Evolutionary conservation across 1,284 basidiomycete species (phyloP), one percentile per base, ranked within the genome.

Genomic region (Cutaneotrichosporon daszewskae): DNA sequence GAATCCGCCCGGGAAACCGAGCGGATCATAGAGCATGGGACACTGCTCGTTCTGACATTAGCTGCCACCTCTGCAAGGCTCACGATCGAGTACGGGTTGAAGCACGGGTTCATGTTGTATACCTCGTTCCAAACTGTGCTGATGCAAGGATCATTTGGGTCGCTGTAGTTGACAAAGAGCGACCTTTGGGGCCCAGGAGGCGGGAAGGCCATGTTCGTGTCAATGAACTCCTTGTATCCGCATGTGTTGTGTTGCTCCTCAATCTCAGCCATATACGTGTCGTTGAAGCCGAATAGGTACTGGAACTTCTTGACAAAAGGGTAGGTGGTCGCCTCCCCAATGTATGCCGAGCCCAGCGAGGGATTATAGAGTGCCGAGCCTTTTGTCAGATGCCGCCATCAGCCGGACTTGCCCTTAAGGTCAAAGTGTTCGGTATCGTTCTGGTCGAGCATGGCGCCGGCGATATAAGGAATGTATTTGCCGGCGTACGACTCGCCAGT

Each of bases 61-160:
- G n/a, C n/a, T n/a, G n/a, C n/a, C n/a, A n/a, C n/a, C n/a, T n/a
- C n/a, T n/a, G n/a, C n/a, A n/a, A n/a, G n/a, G n/a, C n/a, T n/a
- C n/a, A n/a, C n/a, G 40, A 78, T 82, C 60, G 83, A 82, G 61
- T 86, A 86, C 8, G 84, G 75, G 58, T 87, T 76, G 69, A 86
- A 87, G 3, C 81, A 84, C 0, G 83, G 84, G 59, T 87, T 85
- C 49, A 82, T 67, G 3, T 65, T 47, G 18, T 84, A 53, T 0
- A 82, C 79, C 1, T 76, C 79, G 14, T 78, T 61, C 57, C 81
- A 79, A 36, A 84, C 80, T 28, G 72, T 66, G 32, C 77, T 74
- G 81, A 82, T 84, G 2, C 75, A 78, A 14, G 35, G 28, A 45
- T 57, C 57, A 3, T 16, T 13, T 4, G 27, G 28, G 37, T 29